Base-by-base conservation (phyloP, 306 rosid genomes). In the Casuarina glauca region DNA sequence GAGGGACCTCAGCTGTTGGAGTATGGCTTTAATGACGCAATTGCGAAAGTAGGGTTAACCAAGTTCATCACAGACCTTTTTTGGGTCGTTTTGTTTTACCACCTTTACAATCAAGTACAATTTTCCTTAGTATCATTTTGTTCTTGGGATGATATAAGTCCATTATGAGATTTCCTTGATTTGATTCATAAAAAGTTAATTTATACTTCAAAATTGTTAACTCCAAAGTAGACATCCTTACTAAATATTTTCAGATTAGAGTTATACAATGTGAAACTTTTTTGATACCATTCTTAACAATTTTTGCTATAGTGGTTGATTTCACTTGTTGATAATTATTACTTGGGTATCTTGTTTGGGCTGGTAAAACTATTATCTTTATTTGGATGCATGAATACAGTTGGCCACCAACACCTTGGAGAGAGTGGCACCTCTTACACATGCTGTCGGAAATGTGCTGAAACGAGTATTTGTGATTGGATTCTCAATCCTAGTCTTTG, bases 391-490 rank as follows among this genome's bases (percentile, higher is more conserved):
- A 77, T 76, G 70, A 64, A 57, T 63, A 77, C 82, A 94, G 98
- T 74, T 94, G 85, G 98, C 98, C 67, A 92, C 96, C 80, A 94
- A 94, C 87, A 94, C 98, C 49, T 71, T 94, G 84, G 98, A 94
- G 90, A 89, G 98, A 85, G 98, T 94, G 76, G 98, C 98, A 58
- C 98, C 98, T 72, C 97, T 94, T 66, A 94, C 98, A 17, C 98
- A 94, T 58, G 98, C 98, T 35, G 98, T 94, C 83, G 98, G 98
- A 11, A 94, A 94, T 68, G 98, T 94, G 54, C 86, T 94, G 89
- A 94, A 94, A 74, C 97, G 98, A 82, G 98, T 94, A 39, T 94
- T 94, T 80, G 98, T 94, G 75, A 94, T 94, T 80, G 97, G 97
- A 50, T 94, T 94, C 88, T 90, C 98, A 19, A 94, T 94, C 51